A percentile compares a stretch with the other conserved stretches of the same genome.
Evolutionary conservation across 1,284 basidiomycete genomes (phyloP).

Genomic region (Sporisorium graminicola): DNA sequence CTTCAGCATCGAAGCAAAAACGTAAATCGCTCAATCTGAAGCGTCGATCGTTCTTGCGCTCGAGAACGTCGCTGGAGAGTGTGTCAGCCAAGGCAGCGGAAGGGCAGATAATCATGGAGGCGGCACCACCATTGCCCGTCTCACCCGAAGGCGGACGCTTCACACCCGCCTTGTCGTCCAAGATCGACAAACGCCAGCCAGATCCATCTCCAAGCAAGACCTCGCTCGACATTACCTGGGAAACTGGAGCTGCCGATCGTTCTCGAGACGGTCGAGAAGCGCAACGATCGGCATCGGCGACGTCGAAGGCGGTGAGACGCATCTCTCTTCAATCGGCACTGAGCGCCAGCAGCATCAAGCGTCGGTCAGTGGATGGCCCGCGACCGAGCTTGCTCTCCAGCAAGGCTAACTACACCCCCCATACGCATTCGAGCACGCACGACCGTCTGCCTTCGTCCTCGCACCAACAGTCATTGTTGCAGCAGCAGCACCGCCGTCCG

Average conservation of each 20-base stretch:
- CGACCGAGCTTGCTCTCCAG: not conserved
- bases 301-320: constrained; percentile 8
- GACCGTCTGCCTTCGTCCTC: not conserved
- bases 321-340: constrained; percentile 23
- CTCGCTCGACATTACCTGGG: constrained; percentile 31
- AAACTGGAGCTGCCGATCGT: not conserved
- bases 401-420: not conserved
- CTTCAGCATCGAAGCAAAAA: constrained; percentile 27
- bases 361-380: constrained; percentile 10
- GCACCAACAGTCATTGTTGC: not conserved
- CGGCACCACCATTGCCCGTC: constrained; percentile 24
- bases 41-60: constrained; percentile 42
- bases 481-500: constrained; percentile 8
- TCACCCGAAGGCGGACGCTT: not conserved
- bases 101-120: not conserved
- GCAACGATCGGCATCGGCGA: not conserved
- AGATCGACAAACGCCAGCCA: constrained; percentile 10
- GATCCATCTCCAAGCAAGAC: constrained; percentile 4
- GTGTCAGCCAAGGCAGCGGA: constrained; percentile 9
- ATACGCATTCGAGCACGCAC: not conserved
- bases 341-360: constrained; percentile 1
- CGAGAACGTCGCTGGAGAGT: constrained; percentile 34
- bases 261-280: not conserved
- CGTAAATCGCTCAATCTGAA: constrained; percentile 42
- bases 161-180: not conserved